These are phyloP conservation scores for Exophiala viscosa DNA, from an alignment of 2,329 filamentous ascomycete species.

Conservation along the genomic window DNA sequence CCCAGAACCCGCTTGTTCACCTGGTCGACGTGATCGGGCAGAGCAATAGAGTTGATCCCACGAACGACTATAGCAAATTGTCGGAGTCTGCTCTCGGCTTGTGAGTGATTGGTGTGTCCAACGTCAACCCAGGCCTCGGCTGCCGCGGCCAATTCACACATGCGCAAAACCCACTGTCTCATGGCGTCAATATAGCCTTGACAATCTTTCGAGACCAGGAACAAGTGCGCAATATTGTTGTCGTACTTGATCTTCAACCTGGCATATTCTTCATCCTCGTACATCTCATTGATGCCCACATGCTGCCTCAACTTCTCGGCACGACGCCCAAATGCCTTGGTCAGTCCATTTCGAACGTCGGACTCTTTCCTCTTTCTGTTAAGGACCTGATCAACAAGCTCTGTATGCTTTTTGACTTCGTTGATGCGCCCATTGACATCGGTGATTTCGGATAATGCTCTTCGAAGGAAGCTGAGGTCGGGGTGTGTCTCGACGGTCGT, in stretches of 20 bases:
- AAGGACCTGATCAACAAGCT: constrained; percentile 86
- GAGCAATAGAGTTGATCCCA: constrained; percentile 75
- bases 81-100: constrained; percentile 91
- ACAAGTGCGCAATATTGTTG: constrained; percentile 85
- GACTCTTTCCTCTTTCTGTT: constrained; percentile 80
- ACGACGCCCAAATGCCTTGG: constrained; percentile 84
- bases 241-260: constrained; percentile 81
- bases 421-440: constrained; percentile 70
- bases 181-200: constrained; percentile 85
- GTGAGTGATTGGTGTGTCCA: constrained; percentile 67
- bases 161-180: constrained; percentile 73
- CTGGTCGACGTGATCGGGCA: constrained; percentile 70
- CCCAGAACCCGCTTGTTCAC: constrained; percentile 35
- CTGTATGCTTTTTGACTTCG: constrained; percentile 90
- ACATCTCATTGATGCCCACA: constrained; percentile 59
- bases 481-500: constrained; percentile 79
- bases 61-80: constrained; percentile 83
- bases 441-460: constrained; percentile 66
- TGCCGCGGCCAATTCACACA: constrained; percentile 73
- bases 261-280: constrained; percentile 78
- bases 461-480: constrained; percentile 68
- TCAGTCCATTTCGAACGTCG: constrained; percentile 76
- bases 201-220: constrained; percentile 90
- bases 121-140: constrained; percentile 77
- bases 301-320: constrained; percentile 79